A percentile compares a stretch with the other conserved stretches of the same genome.
Evolutionary conservation across 2,329 filamentous ascomycete species (phyloP).

Genomic region (Colletotrichum lindemuthianum): DNA sequence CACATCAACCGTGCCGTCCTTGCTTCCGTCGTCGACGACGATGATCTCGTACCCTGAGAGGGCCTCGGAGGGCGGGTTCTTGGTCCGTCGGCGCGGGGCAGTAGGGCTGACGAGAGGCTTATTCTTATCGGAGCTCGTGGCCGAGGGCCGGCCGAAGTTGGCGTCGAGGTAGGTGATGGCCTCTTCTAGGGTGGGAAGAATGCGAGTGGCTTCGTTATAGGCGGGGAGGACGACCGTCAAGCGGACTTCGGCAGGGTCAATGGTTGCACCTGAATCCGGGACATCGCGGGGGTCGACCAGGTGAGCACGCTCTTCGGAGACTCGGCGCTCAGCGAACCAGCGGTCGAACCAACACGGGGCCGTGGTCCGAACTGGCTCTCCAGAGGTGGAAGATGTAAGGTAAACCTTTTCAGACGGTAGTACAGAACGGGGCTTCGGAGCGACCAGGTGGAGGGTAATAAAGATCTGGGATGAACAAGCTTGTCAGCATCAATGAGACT

Average conservation of each 20-base stretch:
- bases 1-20: conserved; percentile 81
- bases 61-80: conserved; percentile 49
- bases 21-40: conserved; percentile 89
- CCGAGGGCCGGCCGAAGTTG: conserved; percentile 70
- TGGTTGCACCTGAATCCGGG: conserved; percentile 61
- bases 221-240: conserved; percentile 94
- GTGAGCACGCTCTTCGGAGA: conserved; percentile 52
- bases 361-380: conserved; percentile 52
- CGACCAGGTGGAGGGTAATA: conserved; percentile 75
- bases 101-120: conserved; percentile 35
- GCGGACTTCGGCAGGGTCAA: conserved; percentile 82
- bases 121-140: not conserved
- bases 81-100: conserved; percentile 43
- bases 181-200: conserved; percentile 88
- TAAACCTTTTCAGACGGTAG: conserved; percentile 86
- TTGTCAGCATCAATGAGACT: conserved; percentile 17
- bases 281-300: conserved; percentile 47
- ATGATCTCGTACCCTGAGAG: conserved; percentile 87
- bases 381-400: conserved; percentile 76
- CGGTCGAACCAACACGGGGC: conserved; percentile 91
- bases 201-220: conserved; percentile 90
- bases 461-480: conserved; percentile 58
- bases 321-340: conserved; percentile 71
- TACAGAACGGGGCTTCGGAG: conserved; percentile 80
- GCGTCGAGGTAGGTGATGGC: conserved; percentile 86